These are phyloP conservation scores for Aspergillus persii DNA, from an alignment of 2,329 filamentous ascomycete genomes.

Conservation along the genomic window DNA sequence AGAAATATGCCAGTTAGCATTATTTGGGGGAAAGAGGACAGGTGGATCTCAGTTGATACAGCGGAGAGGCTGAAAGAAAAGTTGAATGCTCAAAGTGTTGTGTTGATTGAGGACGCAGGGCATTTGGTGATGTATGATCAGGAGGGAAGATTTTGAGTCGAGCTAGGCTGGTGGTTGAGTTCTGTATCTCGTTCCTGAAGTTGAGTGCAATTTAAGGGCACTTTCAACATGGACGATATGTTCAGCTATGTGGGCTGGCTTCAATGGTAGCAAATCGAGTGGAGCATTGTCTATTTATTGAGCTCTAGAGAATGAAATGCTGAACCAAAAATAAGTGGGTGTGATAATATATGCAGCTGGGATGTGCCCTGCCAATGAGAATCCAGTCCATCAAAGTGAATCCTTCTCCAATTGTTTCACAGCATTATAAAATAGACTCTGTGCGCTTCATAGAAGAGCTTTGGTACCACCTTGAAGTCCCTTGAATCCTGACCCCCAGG, in stretches of 20 bases:
- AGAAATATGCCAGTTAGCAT: slow-evolving; percentile 40
- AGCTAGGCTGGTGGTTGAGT: slow-evolving; percentile 19
- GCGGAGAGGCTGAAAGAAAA: slow-evolving; percentile 32
- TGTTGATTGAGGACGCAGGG: slow-evolving; percentile 41
- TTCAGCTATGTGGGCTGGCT: too few relatives aligned
- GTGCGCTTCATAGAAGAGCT: slow-evolving; percentile 8
- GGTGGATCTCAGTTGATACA: slow-evolving; percentile 44
- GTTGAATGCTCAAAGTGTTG: slow-evolving; percentile 23
- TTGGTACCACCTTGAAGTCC: slow-evolving; percentile 7
- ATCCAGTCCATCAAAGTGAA: too few relatives aligned
- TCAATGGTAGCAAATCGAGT: too few relatives aligned
- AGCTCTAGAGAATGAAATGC: too few relatives aligned
- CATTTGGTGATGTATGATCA: slow-evolving; percentile 49
- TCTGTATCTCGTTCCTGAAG: background rate
- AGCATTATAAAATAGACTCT: slow-evolving; percentile 1
- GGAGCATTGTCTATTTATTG: too few relatives aligned
- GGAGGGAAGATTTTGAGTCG: slow-evolving; percentile 37
- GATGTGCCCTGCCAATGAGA: too few relatives aligned
- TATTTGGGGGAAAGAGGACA: slow-evolving; percentile 46
- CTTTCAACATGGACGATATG: too few relatives aligned
- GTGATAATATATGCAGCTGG: too few relatives aligned
- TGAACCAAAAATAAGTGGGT: too few relatives aligned
- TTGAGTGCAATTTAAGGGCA: background rate
- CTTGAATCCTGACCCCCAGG: background rate
- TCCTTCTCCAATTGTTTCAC: background rate